Evolutionary conservation across 2,329 filamentous ascomycete genomes (phyloP).

Genomic region (Calonectria hawksworthii): DNA sequence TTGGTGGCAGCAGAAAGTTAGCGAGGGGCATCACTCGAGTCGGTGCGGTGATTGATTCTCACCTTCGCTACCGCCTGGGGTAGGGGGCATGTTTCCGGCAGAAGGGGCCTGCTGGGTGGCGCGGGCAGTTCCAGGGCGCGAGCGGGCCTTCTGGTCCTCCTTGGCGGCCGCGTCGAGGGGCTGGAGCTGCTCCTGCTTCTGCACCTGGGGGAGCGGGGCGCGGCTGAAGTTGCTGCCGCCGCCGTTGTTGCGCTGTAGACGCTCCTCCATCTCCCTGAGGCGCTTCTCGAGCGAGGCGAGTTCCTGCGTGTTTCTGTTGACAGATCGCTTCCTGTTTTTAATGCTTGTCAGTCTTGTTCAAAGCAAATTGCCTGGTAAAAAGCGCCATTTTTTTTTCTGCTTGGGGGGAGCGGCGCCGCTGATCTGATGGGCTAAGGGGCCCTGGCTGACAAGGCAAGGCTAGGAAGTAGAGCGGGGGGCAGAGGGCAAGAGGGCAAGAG

Average conservation of each 20-base stretch:
- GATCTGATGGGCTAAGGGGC: constrained; percentile 4
- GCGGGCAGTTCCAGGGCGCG: constrained; percentile 68
- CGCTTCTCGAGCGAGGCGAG: constrained; percentile 88
- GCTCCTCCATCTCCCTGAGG: constrained; percentile 87
- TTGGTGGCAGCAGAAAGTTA: constrained; percentile 45
- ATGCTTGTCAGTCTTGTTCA: background rate
- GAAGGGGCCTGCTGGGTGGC: constrained; percentile 65
- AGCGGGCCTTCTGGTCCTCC: constrained; percentile 56
- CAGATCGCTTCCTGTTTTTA: constrained; percentile 79
- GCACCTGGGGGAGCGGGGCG: constrained; percentile 38
- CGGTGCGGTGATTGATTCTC: constrained; percentile 52
- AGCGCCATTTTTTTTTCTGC: background rate
- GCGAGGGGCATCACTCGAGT: constrained; percentile 48
- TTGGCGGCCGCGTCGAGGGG: constrained; percentile 39
- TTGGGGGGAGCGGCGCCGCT: background rate
- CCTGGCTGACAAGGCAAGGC: constrained; percentile 2
- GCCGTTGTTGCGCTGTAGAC: constrained; percentile 65
- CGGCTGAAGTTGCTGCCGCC: constrained; percentile 30
- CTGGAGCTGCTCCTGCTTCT: constrained; percentile 31
- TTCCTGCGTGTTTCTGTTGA: constrained; percentile 81
- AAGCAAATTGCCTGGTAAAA: background rate
- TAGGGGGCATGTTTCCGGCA: constrained; percentile 71
- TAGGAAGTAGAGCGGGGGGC: background rate
- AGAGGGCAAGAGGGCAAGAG: constrained; percentile 2
- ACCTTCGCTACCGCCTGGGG: constrained; percentile 74